These are phyloP conservation scores for Amniculicola lignicola DNA, from an alignment of 495 filamentous ascomycete species.

Conservation along the genomic window DNA sequence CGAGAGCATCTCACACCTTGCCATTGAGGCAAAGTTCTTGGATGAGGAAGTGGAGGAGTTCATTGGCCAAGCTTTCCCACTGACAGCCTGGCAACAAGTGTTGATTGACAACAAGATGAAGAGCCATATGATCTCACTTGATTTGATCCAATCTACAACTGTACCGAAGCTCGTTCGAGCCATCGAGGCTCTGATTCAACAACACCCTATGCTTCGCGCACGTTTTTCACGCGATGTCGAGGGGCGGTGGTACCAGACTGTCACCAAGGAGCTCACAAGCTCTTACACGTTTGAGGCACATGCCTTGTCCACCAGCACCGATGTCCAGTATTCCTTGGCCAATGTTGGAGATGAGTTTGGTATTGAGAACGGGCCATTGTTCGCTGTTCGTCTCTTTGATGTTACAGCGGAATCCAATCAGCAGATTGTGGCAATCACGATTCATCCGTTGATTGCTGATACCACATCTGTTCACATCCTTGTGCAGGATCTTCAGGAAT, in stretches of 20 bases:
- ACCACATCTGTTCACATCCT: conserved; percentile 23
- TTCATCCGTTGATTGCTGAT: conserved; percentile 26
- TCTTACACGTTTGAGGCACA: conserved; percentile 23
- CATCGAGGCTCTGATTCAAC: conserved; percentile 20
- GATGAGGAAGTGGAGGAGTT: conserved; percentile 18
- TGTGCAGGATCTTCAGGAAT: conserved; percentile 25
- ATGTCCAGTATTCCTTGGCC: neutral
- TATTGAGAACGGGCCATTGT: conserved; percentile 24
- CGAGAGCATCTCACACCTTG: conserved; percentile 24
- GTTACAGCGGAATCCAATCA: conserved; percentile 6
- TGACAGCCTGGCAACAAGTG: conserved; percentile 70
- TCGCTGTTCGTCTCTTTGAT: conserved; percentile 26
- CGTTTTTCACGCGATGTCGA: conserved; percentile 15
- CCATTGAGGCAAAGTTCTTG: conserved; percentile 12
- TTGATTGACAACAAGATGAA: conserved; percentile 57
- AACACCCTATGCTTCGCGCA: conserved; percentile 32
- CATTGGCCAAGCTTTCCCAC: conserved; percentile 53
- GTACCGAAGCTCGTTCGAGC: conserved; percentile 45
- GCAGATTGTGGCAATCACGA: conserved; percentile 18
- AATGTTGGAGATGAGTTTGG: conserved; percentile 8
- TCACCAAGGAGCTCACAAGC: conserved; percentile 27
- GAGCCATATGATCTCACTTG: conserved; percentile 56
- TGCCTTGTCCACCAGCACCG: conserved; percentile 2
- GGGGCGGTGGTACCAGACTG: conserved; percentile 17
- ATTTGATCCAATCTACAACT: conserved; percentile 50